Conservation (phyloP, 208 protist genomes). For the Naegleria lovaniensis region DNA sequence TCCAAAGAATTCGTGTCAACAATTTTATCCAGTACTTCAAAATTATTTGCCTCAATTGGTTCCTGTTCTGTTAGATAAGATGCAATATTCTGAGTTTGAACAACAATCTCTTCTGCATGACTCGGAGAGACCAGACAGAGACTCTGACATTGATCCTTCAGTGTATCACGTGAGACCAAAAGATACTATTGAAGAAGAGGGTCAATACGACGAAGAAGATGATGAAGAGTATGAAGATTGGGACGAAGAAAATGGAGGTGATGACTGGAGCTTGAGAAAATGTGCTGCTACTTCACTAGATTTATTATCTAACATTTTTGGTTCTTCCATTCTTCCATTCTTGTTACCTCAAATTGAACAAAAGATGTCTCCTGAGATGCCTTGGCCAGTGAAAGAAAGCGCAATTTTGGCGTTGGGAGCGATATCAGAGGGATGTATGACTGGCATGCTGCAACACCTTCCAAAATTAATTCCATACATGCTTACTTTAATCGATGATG, state of each 20-base stretch:
- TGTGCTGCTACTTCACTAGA: conserved; percentile 74
- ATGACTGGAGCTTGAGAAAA: conserved; percentile 80
- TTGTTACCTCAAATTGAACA: conserved; percentile 67
- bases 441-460: conserved; percentile 60
- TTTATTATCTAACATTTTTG: conserved; percentile 67
- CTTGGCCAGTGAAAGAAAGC: conserved; percentile 73
- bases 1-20: not conserved
- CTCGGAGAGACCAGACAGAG: not conserved
- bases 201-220: conserved; percentile 66
- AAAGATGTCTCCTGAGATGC: conserved; percentile 55
- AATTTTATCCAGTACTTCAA: not conserved
- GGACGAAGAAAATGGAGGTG: conserved; percentile 66
- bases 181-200: conserved; percentile 47
- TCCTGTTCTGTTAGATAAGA: not conserved
- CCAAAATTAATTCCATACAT: conserved; percentile 62
- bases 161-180: not conserved
- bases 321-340: conserved; percentile 60
- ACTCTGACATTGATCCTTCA: not conserved
- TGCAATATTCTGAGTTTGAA: not conserved
- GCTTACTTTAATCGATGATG: conserved; percentile 58
- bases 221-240: conserved; percentile 49
- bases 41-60: not conserved
- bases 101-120: not conserved
- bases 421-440: conserved; percentile 76
- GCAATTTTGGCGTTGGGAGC: conserved; percentile 80